Percentiles rank a stretch among this genome's conserved stretches.
phyloP scores from a whole-genome alignment of 139 green algal genomes.

The Coelastrella sp. region DNA sequence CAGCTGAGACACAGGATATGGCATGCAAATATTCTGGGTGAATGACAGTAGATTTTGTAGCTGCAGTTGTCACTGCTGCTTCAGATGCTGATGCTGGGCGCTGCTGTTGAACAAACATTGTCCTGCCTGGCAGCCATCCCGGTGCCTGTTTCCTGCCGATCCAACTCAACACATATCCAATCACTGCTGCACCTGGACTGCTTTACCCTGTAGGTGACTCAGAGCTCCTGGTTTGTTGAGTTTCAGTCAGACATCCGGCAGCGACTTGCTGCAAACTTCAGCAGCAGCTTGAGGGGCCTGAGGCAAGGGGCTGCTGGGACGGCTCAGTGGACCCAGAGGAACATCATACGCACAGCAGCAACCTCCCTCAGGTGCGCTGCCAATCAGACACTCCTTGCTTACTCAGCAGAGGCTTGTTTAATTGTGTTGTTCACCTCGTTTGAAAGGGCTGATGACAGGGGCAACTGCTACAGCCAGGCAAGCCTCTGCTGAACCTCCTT shows the following conservation, averaged over 20 bases:
- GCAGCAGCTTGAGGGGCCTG: slow-evolving; percentile 49
- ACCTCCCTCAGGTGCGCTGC: slow-evolving; percentile 48
- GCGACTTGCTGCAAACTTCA: slow-evolving; percentile 21
- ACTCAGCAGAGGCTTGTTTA: neutral
- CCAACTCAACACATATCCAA: neutral
- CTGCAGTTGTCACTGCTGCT: neutral
- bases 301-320: slow-evolving; percentile 1
- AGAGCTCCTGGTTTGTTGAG: slow-evolving; percentile 66
- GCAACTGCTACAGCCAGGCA: too few relatives aligned
- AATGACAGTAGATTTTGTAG: too few relatives aligned
- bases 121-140: neutral
- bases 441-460: neutral
- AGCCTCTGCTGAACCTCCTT: too few relatives aligned
- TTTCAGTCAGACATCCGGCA: slow-evolving; percentile 61
- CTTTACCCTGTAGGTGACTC: slow-evolving; percentile 45
- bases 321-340: slow-evolving; percentile 58
- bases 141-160: neutral
- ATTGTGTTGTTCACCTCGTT: neutral
- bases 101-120: neutral
- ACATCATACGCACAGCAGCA: slow-evolving; percentile 57
- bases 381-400: neutral
- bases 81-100: neutral
- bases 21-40: too few relatives aligned
- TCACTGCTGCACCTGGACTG: neutral
- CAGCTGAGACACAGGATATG: too few relatives aligned